Evolutionary conservation across 1,284 basidiomycete species (phyloP).

Genomic region (Bondarzewia mesenterica): DNA sequence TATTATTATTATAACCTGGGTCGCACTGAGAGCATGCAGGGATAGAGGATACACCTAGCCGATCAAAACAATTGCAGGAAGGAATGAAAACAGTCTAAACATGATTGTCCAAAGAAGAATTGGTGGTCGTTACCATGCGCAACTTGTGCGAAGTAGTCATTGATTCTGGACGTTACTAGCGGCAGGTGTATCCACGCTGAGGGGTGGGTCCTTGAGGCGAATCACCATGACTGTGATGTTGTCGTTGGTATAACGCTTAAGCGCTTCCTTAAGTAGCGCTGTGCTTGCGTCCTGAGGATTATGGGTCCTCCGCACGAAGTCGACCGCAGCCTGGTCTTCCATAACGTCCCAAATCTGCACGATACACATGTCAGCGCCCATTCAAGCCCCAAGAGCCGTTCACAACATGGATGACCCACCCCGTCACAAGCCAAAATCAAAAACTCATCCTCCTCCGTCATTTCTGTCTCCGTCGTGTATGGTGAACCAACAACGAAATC

Average conservation of each 20-base stretch:
- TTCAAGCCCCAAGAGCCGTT: background rate
- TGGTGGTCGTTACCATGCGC: too few relatives aligned
- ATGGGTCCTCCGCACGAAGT: conserved; percentile 66
- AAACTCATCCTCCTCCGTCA: conserved; percentile 90
- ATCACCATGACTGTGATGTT: conserved; percentile 82
- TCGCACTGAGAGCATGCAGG: too few relatives aligned
- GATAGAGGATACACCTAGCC: too few relatives aligned
- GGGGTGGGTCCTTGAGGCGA: conserved; percentile 63
- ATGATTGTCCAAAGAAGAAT: too few relatives aligned
- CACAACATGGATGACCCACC: conserved; percentile 41
- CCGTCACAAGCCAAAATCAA: conserved; percentile 97
- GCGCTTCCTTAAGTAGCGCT: conserved; percentile 78
- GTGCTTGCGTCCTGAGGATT: conserved; percentile 84
- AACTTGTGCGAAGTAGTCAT: too few relatives aligned
- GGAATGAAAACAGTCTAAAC: too few relatives aligned
- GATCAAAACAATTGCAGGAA: too few relatives aligned
- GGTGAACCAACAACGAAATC: conserved; percentile 98
- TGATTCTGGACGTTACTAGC: conserved; percentile 18
- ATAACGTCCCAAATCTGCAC: conserved; percentile 92
- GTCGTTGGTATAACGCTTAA: conserved; percentile 84
- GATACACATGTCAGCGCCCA: conserved; percentile 10
- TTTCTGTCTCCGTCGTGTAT: conserved; percentile 94
- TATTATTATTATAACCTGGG: too few relatives aligned
- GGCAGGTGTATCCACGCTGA: too few relatives aligned
- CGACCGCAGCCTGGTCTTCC: conserved; percentile 87